Evolutionary conservation across 2,329 filamentous ascomycete species (phyloP).

Genomic region (Phialophora expanda): DNA sequence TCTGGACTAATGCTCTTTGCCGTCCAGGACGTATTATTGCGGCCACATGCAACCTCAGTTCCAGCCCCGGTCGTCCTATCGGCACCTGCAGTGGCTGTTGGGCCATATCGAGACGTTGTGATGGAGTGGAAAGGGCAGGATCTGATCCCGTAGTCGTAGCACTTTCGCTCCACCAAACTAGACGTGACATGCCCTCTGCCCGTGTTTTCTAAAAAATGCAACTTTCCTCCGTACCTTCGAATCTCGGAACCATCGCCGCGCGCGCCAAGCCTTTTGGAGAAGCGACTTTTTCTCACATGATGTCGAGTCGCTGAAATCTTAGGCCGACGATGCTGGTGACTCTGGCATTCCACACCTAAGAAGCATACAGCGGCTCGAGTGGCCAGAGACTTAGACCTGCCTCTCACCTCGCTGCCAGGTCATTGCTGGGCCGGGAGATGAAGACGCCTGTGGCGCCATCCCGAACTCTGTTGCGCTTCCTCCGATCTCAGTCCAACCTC

Average conservation of each 20-base stretch:
- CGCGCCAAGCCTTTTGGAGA: constrained; percentile 6
- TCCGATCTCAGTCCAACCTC: constrained; percentile 71
- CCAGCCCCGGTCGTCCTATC: constrained; percentile 44
- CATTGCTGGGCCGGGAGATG: constrained; percentile 28
- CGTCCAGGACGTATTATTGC: constrained; percentile 39
- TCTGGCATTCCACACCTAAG: neutral
- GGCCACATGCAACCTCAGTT: constrained; percentile 48
- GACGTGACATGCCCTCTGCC: neutral
- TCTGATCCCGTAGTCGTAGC: neutral
- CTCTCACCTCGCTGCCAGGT: neutral
- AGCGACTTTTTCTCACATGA: constrained; percentile 3
- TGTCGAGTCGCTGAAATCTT: neutral
- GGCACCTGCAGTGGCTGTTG: constrained; percentile 47
- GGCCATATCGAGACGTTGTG: constrained; percentile 41
- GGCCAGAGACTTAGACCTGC: neutral
- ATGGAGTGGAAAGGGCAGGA: constrained; percentile 21
- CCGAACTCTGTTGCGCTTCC: constrained; percentile 68
- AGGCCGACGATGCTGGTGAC: neutral
- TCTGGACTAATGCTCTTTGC: neutral
- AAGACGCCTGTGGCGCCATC: constrained; percentile 52
- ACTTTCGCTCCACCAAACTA: neutral
- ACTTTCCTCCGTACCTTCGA: neutral
- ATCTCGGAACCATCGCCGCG: neutral
- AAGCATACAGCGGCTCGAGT: neutral
- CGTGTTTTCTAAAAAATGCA: neutral